Evolutionary conservation across 2,329 filamentous ascomycete species (phyloP).

Genomic region (Verruconis gallopava): DNA sequence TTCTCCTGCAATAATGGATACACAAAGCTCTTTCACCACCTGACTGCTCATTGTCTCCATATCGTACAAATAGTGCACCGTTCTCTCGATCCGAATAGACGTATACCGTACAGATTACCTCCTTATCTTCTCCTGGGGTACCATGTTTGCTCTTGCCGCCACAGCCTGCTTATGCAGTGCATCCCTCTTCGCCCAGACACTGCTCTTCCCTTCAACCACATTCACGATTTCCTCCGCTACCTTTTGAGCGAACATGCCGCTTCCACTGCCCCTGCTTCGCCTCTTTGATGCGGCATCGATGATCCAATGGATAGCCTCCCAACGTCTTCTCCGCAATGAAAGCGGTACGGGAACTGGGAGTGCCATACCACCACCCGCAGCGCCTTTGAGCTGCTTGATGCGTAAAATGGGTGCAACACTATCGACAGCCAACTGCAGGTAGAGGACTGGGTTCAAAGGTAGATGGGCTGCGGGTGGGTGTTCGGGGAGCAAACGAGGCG

Average conservation of each 20-base stretch:
- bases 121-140: background rate
- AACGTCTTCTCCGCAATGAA: slow-evolving; percentile 57
- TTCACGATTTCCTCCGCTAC: slow-evolving; percentile 78
- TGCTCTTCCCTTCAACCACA: slow-evolving; percentile 74
- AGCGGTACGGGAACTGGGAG: slow-evolving; percentile 76
- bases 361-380: slow-evolving; percentile 73
- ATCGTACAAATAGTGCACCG: background rate
- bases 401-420: slow-evolving; percentile 81
- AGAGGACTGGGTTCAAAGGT: slow-evolving; percentile 77
- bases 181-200: slow-evolving; percentile 71
- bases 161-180: slow-evolving; percentile 71
- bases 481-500: slow-evolving; percentile 59
- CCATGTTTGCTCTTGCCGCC: slow-evolving; percentile 59
- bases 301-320: slow-evolving; percentile 79
- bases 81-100: too few relatives aligned
- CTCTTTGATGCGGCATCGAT: slow-evolving; percentile 70
- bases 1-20: too few relatives aligned
- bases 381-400: slow-evolving; percentile 61
- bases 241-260: slow-evolving; percentile 58
- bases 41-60: too few relatives aligned
- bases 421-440: slow-evolving; percentile 83
- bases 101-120: background rate
- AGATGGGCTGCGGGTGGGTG: slow-evolving; percentile 66
- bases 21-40: too few relatives aligned
- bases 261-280: slow-evolving; percentile 57